Conservation (phyloP, 2,329 filamentous ascomycete genomes). For the Penicillium sp. region DNA sequence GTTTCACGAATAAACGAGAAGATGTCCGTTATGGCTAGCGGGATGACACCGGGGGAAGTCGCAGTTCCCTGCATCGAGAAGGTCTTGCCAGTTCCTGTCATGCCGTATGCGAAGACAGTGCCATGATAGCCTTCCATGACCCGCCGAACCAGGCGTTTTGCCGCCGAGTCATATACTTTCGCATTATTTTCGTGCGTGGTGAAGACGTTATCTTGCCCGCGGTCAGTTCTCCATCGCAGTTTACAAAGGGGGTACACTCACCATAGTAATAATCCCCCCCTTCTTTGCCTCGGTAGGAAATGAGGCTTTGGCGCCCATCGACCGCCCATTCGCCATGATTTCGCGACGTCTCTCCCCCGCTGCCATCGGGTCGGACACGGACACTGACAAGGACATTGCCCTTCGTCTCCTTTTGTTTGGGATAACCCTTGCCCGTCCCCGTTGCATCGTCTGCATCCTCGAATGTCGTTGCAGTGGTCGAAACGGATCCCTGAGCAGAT, state of each 20-base stretch:
- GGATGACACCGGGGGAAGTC: conserved; percentile 92
- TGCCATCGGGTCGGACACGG: conserved; percentile 78
- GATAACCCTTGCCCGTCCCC: conserved; percentile 29
- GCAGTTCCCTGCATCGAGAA: conserved; percentile 99
- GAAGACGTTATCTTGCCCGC: conserved; percentile 82
- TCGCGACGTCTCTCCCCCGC: conserved; percentile 58
- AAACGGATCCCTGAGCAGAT: conserved; percentile 88
- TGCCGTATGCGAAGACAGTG: conserved; percentile 97
- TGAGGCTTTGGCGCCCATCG: conserved; percentile 75
- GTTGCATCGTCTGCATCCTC: conserved; percentile 69
- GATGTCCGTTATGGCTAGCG: conserved; percentile 95
- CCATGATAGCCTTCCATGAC: conserved; percentile 99
- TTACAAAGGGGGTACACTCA: conserved; percentile 44
- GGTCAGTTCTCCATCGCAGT: conserved; percentile 7
- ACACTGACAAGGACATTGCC: conserved; percentile 97
- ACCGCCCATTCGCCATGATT: conserved; percentile 87
- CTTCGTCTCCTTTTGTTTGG: conserved; percentile 66
- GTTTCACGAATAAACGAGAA: conserved; percentile 99
- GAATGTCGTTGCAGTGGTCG: conserved; percentile 83
- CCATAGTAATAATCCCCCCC: conserved; percentile 91
- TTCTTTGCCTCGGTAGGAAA: conserved; percentile 83
- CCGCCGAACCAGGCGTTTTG: conserved; percentile 87
- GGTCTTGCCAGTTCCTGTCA: conserved; percentile 98
- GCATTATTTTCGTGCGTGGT: conserved; percentile 90
- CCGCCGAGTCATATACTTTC: conserved; percentile 88